These are phyloP conservation scores for Themeda triandra DNA, from an alignment of 176 grass and related monocot genomes.

Conservation along the genomic window DNA sequence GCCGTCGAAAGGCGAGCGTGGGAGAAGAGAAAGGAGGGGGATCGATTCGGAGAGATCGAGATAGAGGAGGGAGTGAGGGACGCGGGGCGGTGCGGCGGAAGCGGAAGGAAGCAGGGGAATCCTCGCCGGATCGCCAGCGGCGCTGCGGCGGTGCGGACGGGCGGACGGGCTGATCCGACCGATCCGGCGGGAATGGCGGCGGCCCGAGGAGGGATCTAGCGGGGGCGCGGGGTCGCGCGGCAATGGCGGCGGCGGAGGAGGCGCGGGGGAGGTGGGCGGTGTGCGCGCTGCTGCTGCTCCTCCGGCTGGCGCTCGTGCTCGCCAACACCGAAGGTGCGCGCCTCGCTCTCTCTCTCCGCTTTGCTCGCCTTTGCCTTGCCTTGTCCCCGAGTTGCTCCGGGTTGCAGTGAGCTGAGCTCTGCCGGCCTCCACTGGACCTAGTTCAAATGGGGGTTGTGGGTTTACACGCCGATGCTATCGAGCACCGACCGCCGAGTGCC, in stretches of 20 bases:
- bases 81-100: too few species aligned
- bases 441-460: neutral
- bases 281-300: slow-evolving; percentile 19
- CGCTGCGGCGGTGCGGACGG: too few species aligned
- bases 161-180: neutral
- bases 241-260: slow-evolving; percentile 15
- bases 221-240: neutral
- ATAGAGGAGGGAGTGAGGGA: neutral
- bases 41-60: slow-evolving; percentile 19
- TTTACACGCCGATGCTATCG: neutral
- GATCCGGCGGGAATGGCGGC: slow-evolving; percentile 46
- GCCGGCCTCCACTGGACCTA: neutral
- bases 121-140: slow-evolving; percentile 31
- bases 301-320: slow-evolving; percentile 57
- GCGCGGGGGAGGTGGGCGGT: slow-evolving; percentile 5
- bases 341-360: too few species aligned
- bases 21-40: neutral
- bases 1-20: too few species aligned
- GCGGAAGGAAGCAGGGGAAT: too few species aligned
- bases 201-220: slow-evolving; percentile 39
- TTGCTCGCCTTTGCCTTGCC: too few species aligned
- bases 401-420: neutral
- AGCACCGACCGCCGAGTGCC: neutral
- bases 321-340: slow-evolving; percentile 78
- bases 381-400: neutral